Evolutionary conservation across 2,329 filamentous ascomycete species (phyloP).

Genomic region (Sclerotinia spermophila): DNA sequence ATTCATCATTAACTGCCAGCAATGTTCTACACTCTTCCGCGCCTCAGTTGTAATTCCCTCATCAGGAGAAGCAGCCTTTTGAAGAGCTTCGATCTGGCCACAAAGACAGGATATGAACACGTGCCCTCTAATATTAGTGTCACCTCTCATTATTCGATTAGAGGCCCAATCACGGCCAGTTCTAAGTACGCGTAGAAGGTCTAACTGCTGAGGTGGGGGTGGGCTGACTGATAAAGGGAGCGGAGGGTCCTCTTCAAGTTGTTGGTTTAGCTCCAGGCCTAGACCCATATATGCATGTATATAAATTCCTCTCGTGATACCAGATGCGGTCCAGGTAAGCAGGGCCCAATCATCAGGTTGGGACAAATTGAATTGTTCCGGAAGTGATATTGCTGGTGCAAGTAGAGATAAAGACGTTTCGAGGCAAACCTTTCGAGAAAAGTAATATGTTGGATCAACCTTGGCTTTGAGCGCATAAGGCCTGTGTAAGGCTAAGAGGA

Average conservation of each 20-base stretch:
- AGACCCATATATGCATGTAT: slow-evolving; percentile 14
- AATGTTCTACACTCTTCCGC: slow-evolving; percentile 22
- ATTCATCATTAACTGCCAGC: slow-evolving; percentile 23
- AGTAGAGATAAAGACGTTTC: slow-evolving; percentile 39
- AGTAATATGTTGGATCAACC: slow-evolving; percentile 46
- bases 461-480: slow-evolving; percentile 45
- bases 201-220: background rate
- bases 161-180: slow-evolving; percentile 3
- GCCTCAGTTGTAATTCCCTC: slow-evolving; percentile 24
- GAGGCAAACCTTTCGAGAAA: slow-evolving; percentile 47
- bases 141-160: slow-evolving; percentile 38
- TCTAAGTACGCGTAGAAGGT: background rate
- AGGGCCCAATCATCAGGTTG: slow-evolving; percentile 12
- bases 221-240: background rate
- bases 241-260: slow-evolving; percentile 25
- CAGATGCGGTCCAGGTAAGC: background rate
- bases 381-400: slow-evolving; percentile 11
- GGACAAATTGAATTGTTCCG: background rate
- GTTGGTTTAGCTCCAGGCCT: slow-evolving; percentile 19
- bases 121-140: slow-evolving; percentile 46
- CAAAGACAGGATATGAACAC: slow-evolving; percentile 42
- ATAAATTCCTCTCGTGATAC: background rate
- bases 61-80: slow-evolving; percentile 21
- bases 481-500: slow-evolving; percentile 52
- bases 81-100: slow-evolving; percentile 40